These are phyloP conservation scores for Vickermania spadyakhi DNA, from an alignment of 208 protist species.

Conservation along the genomic window DNA sequence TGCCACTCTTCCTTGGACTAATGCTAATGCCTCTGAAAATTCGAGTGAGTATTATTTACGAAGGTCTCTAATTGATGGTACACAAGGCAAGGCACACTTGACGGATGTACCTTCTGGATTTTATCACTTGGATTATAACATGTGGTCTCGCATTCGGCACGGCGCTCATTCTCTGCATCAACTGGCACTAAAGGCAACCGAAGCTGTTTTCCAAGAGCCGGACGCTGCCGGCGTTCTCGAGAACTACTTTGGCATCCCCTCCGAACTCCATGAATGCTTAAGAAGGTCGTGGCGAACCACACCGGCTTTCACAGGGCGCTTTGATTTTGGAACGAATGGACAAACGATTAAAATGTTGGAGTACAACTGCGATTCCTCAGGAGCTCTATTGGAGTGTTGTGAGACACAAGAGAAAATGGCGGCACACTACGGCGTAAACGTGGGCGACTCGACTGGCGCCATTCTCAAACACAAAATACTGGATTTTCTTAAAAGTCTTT, in stretches of 20 bases:
- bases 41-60: slow-evolving; percentile 1
- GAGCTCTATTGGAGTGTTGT: slow-evolving; percentile 66
- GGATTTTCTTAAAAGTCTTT: slow-evolving; percentile 35
- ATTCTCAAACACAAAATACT: slow-evolving; percentile 49
- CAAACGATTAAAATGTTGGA: slow-evolving; percentile 59
- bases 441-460: slow-evolving; percentile 55
- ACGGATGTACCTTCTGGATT: slow-evolving; percentile 46
- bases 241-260: slow-evolving; percentile 64
- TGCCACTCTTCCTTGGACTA: slow-evolving; percentile 42
- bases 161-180: slow-evolving; percentile 52
- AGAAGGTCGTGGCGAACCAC: slow-evolving; percentile 44
- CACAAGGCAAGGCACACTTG: slow-evolving; percentile 9
- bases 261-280: slow-evolving; percentile 50
- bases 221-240: slow-evolving; percentile 44
- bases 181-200: slow-evolving; percentile 59
- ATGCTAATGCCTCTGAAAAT: slow-evolving; percentile 19
- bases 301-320: slow-evolving; percentile 46
- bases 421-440: slow-evolving; percentile 36
- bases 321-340: slow-evolving; percentile 77
- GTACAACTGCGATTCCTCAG: slow-evolving; percentile 79
- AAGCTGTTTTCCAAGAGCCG: slow-evolving; percentile 32
- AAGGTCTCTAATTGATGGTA: neutral
- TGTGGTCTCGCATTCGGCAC: slow-evolving; percentile 52
- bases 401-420: slow-evolving; percentile 80
- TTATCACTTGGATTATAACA: slow-evolving; percentile 73